Percentiles rank a stretch among this genome's conserved stretches.
Evolutionary conservation across 306 rosid species (phyloP).

Genomic region (Hippophae tibetana): DNA sequence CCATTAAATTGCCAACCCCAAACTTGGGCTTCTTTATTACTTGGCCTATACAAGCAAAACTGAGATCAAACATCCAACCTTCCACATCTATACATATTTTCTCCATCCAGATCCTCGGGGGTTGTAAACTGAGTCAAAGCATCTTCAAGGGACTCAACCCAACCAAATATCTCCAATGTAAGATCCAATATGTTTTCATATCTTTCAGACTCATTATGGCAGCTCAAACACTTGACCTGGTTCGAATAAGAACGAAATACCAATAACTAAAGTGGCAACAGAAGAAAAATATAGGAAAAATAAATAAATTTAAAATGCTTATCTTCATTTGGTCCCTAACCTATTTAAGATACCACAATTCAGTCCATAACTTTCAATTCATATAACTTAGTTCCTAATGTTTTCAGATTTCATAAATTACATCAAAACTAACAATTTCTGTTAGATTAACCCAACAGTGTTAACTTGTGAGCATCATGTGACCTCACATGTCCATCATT

Average conservation of each 20-base stretch:
- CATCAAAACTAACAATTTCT: too few species aligned
- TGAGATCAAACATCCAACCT: conserved; percentile 35
- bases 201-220: conserved; percentile 71
- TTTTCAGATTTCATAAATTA: too few species aligned
- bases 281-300: too few species aligned
- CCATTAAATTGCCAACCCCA: conserved; percentile 13
- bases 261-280: not conserved
- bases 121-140: conserved; percentile 80
- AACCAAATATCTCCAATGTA: conserved; percentile 70
- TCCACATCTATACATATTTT: conserved; percentile 86
- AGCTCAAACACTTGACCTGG: conserved; percentile 70
- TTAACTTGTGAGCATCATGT: too few species aligned
- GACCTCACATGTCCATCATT: too few species aligned
- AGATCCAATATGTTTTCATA: conserved; percentile 77
- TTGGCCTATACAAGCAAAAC: conserved; percentile 1
- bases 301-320: too few species aligned
- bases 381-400: too few species aligned
- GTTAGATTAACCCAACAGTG: too few species aligned
- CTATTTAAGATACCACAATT: too few species aligned
- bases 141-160: conserved; percentile 83
- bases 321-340: too few species aligned
- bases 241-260: conserved; percentile 15
- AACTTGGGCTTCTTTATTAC: conserved; percentile 5
- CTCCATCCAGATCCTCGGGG: conserved; percentile 87
- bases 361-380: too few species aligned